phyloP scores from a whole-genome alignment of 2,329 filamentous ascomycete species.

The Talaromyces sp. region DNA sequence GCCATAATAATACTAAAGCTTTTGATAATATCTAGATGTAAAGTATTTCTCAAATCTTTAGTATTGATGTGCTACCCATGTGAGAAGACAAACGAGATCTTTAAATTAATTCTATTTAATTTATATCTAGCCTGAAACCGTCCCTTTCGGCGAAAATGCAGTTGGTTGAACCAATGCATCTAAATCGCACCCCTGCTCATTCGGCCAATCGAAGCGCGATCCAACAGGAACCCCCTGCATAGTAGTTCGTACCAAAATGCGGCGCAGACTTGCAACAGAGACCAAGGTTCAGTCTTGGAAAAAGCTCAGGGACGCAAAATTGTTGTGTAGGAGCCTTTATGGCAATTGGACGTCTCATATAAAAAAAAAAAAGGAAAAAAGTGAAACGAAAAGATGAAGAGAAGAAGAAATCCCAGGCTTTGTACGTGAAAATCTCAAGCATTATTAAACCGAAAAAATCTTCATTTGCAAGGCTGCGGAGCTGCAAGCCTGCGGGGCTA shows the following conservation, averaged over 20 bases:
- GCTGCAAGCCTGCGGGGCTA: not conserved
- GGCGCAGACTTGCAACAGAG: not conserved
- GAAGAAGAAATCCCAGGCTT: not conserved
- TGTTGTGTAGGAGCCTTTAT: not conserved
- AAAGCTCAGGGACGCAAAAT: not conserved
- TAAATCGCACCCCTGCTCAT: not conserved
- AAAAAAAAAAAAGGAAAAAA: no score
- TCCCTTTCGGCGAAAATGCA: not conserved
- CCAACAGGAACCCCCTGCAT: not conserved
- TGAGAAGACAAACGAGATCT: not conserved
- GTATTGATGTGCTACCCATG: not conserved
- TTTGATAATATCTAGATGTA: no score
- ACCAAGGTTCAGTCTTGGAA: not conserved
- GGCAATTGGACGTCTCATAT: not conserved
- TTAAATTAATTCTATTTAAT: not conserved
- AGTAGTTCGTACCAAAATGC: not conserved
- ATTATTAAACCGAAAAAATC: not conserved
- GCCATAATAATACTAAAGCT: no score
- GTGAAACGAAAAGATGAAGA: not conserved
- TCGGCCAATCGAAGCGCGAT: not conserved
- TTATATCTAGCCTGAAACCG: not conserved
- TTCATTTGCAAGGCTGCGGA: not conserved
- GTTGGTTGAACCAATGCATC: not conserved
- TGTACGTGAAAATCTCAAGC: not conserved
- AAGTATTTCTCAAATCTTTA: no score